Percentiles rank a stretch among this genome's conserved stretches.
Conservation (phyloP, 2,329 filamentous ascomycete genomes). For the Sporothrix variecibatus region DNA sequence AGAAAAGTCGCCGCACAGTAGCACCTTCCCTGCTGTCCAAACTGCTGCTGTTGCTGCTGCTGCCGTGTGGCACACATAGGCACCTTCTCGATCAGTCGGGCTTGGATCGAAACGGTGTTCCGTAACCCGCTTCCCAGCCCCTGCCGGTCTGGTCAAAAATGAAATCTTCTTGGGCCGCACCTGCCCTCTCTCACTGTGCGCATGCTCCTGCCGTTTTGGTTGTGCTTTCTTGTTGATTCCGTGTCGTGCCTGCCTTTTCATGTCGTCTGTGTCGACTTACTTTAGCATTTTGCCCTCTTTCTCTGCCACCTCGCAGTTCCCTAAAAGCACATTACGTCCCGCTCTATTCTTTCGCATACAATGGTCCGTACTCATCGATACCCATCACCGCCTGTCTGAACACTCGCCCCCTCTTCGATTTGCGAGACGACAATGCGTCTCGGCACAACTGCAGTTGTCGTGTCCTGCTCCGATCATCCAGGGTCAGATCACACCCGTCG, state of each 20-base stretch:
- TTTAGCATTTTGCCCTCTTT: neutral
- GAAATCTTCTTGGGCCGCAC: neutral
- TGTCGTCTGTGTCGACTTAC: neutral
- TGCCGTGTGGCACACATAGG: neutral
- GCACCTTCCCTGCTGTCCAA: neutral
- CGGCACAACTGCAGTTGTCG: conserved; percentile 10
- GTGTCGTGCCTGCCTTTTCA: neutral
- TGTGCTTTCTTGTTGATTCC: neutral
- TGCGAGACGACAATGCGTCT: conserved; percentile 11
- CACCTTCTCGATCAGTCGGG: neutral
- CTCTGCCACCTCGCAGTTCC: neutral
- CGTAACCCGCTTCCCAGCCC: neutral
- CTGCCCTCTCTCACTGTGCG: neutral
- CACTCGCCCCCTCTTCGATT: neutral
- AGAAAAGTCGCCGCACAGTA: neutral
- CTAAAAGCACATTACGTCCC: neutral
- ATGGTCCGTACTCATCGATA: neutral
- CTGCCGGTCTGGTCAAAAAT: neutral
- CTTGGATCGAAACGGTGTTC: neutral
- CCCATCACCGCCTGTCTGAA: neutral
- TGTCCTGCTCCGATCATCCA: neutral
- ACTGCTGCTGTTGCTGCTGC: neutral
- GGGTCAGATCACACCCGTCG: neutral
- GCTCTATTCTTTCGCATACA: neutral
- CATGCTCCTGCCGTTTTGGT: neutral